These are phyloP conservation scores for Leishmania amazonensis DNA, from an alignment of 208 protist species.

Conservation along the genomic window DNA sequence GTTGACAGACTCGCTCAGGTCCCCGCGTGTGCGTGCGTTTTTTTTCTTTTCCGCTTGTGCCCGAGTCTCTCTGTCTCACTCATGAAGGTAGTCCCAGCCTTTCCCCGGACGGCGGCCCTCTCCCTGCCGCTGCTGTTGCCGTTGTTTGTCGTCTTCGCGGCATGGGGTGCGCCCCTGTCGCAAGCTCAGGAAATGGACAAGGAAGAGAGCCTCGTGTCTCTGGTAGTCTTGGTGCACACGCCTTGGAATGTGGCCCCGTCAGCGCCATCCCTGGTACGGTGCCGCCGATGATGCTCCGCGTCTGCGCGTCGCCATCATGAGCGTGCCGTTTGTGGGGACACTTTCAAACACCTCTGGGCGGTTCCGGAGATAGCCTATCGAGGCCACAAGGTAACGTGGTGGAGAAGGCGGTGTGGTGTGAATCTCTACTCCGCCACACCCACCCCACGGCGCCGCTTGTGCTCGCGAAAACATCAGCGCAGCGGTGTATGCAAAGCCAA, in stretches of 20 bases:
- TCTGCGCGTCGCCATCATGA: constrained; percentile 55
- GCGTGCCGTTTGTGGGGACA: constrained; percentile 49
- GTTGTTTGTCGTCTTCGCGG: constrained; percentile 3
- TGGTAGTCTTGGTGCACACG: background rate
- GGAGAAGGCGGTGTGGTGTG: constrained; percentile 48
- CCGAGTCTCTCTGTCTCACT: background rate
- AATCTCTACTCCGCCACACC: constrained; percentile 17
- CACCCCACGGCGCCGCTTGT: constrained; percentile 12
- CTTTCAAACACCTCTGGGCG: constrained; percentile 46
- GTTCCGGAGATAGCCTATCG: constrained; percentile 47
- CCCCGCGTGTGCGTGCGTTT: background rate
- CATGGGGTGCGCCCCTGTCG: background rate
- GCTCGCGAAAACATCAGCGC: constrained; percentile 1
- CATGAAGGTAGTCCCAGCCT: background rate
- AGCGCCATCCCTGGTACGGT: constrained; percentile 30
- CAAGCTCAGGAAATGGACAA: background rate
- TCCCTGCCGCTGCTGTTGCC: background rate
- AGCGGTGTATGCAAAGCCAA: background rate
- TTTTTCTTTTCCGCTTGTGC: background rate
- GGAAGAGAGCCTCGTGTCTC: background rate
- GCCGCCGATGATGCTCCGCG: constrained; percentile 27
- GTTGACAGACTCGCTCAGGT: background rate
- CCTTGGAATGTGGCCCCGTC: constrained; percentile 12
- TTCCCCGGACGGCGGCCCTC: background rate
- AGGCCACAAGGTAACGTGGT: constrained; percentile 58